Evolutionary conservation across 495 filamentous ascomycete species (phyloP), one percentile per base, ranked within the genome.

Genomic region (Xylaria castorea): DNA sequence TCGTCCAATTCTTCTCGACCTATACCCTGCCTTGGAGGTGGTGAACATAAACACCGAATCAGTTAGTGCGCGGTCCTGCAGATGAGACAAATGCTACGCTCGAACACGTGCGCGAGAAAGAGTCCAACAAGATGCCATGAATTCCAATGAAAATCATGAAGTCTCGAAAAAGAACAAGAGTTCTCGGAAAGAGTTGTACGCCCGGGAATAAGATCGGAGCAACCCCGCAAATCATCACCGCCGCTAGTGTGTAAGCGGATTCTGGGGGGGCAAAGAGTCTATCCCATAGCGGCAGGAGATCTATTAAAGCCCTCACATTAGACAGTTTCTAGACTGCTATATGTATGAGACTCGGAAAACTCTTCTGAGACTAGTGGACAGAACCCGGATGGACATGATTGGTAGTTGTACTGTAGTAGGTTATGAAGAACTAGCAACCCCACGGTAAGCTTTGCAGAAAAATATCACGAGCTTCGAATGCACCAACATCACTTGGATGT

Each of bases 241-340:
- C 44, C 64, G n/a, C 46, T 51, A 53, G 30, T 32, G 53, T 67
- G 11, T n/a, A 38, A 51, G 64, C n/a, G 48, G 64, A 67, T 53
- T 67, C 64, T n/a, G 64, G 64, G 63, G 64, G 63, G 64, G 32
- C 27, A 27, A 38, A 6, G 14, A 34, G 46, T 50, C 64, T 67
- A 67, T 53, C 64, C 64, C 46, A 67, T 67, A 67, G 18, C 32
- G 64, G 64, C 64, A 67, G 48, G 64, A 67, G 64, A 67, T 67
- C 22, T 67, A 11, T n/a, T 3, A 38, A 32, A 48, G 44, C 32
- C 44, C 64, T 51, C 46, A 67, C 32, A 30, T 22, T 38, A 11
- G 32, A 61, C 36, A 67, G 32, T 20, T 51, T 53, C n/a, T 51
- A 20, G 32, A 53, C 46, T 32, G 16, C 20, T 51, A 16, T 30